phyloP scores from a whole-genome alignment of 805 yeast species.

The Phaffomyces thermotolerans region DNA sequence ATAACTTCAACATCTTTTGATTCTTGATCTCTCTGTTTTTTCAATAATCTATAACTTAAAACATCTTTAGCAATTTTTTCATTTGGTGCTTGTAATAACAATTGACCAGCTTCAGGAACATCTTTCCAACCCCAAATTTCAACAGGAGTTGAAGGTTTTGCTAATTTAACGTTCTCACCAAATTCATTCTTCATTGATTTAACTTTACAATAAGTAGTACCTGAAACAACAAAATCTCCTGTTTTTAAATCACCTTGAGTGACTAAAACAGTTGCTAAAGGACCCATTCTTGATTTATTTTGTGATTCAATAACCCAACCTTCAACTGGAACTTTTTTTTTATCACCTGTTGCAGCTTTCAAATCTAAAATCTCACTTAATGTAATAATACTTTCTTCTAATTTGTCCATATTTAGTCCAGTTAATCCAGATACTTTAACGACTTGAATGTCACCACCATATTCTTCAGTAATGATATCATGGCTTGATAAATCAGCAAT shows the following conservation, averaged over 20 bases:
- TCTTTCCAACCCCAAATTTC: constrained; percentile 94
- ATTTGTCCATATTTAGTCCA: constrained; percentile 80
- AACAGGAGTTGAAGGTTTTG: constrained; percentile 85
- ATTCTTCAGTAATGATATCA: constrained; percentile 82
- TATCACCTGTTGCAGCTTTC: constrained; percentile 42
- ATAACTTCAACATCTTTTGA: constrained; percentile 59
- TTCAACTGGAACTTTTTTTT: constrained; percentile 45
- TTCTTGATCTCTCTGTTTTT: constrained; percentile 52
- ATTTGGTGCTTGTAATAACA: constrained; percentile 63
- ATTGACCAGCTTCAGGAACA: constrained; percentile 86
- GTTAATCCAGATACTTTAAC: constrained; percentile 85
- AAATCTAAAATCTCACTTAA: constrained; percentile 79
- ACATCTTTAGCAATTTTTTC: constrained; percentile 76
- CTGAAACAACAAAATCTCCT: constrained; percentile 78
- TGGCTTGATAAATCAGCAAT: constrained; percentile 67
- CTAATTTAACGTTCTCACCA: constrained; percentile 55
- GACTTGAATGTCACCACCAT: constrained; percentile 92
- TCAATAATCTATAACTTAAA: constrained; percentile 52
- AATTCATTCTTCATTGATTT: constrained; percentile 68
- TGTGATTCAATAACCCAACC: constrained; percentile 90
- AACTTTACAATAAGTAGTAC: constrained; percentile 80
- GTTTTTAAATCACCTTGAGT: constrained; percentile 67
- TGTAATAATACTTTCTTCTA: constrained; percentile 84
- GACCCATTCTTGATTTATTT: constrained; percentile 75
- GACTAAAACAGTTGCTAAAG: constrained; percentile 77